Percentiles rank a stretch among this genome's conserved stretches.
Evolutionary conservation across 805 yeast species (phyloP).

Genomic region (Saccharomycopsis fermentans): DNA sequence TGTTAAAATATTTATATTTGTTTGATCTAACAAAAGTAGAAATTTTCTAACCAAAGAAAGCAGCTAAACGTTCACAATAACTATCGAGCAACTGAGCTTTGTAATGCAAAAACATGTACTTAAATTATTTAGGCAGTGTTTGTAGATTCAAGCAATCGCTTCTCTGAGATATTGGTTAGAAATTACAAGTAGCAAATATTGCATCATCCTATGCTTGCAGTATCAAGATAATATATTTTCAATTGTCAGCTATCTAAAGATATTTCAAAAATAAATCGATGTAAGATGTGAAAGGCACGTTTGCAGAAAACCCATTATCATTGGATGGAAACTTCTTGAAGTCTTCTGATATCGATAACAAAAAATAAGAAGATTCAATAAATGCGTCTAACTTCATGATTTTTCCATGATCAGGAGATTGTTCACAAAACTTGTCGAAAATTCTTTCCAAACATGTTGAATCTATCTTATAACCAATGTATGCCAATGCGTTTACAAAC

Average conservation of each 20-base stretch:
- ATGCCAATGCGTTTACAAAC: constrained; percentile 8
- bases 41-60: too few relatives aligned
- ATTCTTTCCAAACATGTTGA: constrained; percentile 1
- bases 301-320: constrained; percentile 8
- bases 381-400: constrained; percentile 16
- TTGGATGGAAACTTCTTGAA: constrained; percentile 10
- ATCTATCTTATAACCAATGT: constrained; percentile 7
- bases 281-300: constrained; percentile 3
- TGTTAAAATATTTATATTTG: too few relatives aligned
- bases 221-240: background rate
- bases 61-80: too few relatives aligned
- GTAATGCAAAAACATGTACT: background rate
- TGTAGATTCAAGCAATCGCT: too few relatives aligned
- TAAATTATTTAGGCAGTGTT: background rate
- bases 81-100: too few relatives aligned
- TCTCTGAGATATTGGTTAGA: too few relatives aligned
- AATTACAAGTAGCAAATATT: background rate
- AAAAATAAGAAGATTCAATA: constrained; percentile 8
- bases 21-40: too few relatives aligned
- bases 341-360: constrained; percentile 12
- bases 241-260: background rate
- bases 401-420: background rate
- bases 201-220: background rate
- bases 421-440: constrained; percentile 7
- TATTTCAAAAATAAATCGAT: constrained; percentile 10